Percentiles rank a stretch among this genome's conserved stretches.
Conservation (phyloP, 371 early-diverging fungal species). For the Rhizopus delemar region DNA sequence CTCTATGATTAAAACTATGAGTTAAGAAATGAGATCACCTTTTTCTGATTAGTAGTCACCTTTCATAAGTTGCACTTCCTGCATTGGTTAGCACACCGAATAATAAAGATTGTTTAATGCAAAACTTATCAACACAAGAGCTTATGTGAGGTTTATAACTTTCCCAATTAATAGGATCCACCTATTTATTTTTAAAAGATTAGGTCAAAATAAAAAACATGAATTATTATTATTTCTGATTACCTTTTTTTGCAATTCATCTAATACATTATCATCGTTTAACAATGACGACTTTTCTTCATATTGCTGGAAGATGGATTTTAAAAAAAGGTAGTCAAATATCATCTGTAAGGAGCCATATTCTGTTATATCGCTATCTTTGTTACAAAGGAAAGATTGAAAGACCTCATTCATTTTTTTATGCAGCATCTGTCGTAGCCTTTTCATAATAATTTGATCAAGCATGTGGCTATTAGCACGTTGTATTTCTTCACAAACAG, state of each 20-base stretch:
- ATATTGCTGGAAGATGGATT: constrained; percentile 31
- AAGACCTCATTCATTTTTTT: constrained; percentile 5
- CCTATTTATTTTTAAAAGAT: constrained; percentile 32
- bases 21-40: constrained; percentile 1
- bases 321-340: constrained; percentile 55
- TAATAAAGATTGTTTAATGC: constrained; percentile 47
- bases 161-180: constrained; percentile 62
- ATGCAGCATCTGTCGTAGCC: constrained; percentile 10
- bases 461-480: constrained; percentile 38
- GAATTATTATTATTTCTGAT: background rate
- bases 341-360: constrained; percentile 56
- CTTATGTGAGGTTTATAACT: constrained; percentile 50
- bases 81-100: constrained; percentile 50
- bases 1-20: constrained; percentile 5
- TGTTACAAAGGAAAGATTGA: background rate
- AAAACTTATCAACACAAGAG: constrained; percentile 49
- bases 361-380: constrained; percentile 29
- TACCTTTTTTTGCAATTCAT: constrained; percentile 14
- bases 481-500: constrained; percentile 54
- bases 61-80: constrained; percentile 42
- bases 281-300: background rate
- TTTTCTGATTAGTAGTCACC: constrained; percentile 26
- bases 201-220: background rate
- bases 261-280: constrained; percentile 22
- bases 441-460: constrained; percentile 24